A percentile compares a stretch with the other conserved stretches of the same genome.
Conservation (phyloP, 257 asterid genomes). For the Petunia axillaris region DNA sequence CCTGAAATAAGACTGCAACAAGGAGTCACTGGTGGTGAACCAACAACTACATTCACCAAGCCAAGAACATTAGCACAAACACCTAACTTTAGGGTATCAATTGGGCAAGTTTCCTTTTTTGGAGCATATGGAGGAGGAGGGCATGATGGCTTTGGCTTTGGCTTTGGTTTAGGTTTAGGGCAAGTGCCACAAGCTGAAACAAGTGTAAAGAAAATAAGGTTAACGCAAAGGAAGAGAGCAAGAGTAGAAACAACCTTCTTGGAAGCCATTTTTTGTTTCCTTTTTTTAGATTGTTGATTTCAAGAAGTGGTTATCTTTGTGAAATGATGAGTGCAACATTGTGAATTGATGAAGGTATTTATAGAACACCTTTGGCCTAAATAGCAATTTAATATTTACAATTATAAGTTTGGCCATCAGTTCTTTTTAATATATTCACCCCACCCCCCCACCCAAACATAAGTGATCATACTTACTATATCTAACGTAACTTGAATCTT, state of each 20-base stretch:
- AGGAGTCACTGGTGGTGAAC: slow-evolving; percentile 28
- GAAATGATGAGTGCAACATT: background rate
- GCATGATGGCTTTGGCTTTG: slow-evolving; percentile 25
- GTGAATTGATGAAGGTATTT: slow-evolving; percentile 1
- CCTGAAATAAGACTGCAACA: slow-evolving; percentile 29
- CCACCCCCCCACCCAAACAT: no score
- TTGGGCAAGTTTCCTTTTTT: slow-evolving; percentile 20
- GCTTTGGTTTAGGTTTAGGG: slow-evolving; percentile 23
- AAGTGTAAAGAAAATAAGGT: slow-evolving; percentile 24
- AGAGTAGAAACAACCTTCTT: background rate
- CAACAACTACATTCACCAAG: slow-evolving; percentile 26
- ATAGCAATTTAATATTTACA: no score
- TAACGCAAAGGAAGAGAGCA: slow-evolving; percentile 22
- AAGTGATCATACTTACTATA: no score
- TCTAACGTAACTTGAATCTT: no score
- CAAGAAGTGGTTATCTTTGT: background rate
- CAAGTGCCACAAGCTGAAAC: slow-evolving; percentile 25
- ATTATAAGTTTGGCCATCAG: no score
- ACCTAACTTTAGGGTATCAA: slow-evolving; percentile 28
- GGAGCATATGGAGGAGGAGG: slow-evolving; percentile 14
- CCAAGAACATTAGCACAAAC: slow-evolving; percentile 28
- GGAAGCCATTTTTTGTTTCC: background rate
- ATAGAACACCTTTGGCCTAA: background rate
- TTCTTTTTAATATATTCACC: no score
- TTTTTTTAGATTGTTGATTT: background rate